Conservation (phyloP, 495 filamentous ascomycete species). For the Penicillium turbatum region DNA sequence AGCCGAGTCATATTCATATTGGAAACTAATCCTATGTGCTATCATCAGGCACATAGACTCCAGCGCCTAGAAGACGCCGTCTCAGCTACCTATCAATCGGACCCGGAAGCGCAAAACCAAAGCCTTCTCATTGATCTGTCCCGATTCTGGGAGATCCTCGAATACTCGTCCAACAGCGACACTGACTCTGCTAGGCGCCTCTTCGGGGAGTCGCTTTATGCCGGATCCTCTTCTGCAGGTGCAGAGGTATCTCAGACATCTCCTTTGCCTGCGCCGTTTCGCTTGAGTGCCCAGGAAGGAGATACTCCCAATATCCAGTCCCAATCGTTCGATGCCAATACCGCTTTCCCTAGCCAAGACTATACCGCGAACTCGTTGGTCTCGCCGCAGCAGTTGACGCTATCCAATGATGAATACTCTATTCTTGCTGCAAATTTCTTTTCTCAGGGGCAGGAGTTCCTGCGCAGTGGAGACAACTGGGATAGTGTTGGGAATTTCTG, state of each 20-base stretch:
- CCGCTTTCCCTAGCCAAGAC: constrained; percentile 15
- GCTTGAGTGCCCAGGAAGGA: constrained; percentile 27
- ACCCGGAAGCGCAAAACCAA: constrained; percentile 38
- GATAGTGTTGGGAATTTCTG: constrained; percentile 40
- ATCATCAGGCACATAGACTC: constrained; percentile 36
- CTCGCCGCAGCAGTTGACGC: constrained; percentile 26
- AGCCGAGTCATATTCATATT: background rate
- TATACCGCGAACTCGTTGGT: constrained; percentile 22
- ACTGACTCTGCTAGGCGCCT: constrained; percentile 35
- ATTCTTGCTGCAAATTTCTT: constrained; percentile 50
- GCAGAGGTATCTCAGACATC: constrained; percentile 45
- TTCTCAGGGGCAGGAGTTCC: constrained; percentile 42
- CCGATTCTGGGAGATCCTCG: constrained; percentile 48
- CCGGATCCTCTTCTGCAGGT: constrained; percentile 17
- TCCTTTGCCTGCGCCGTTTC: constrained; percentile 42
- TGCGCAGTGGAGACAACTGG: constrained; percentile 37
- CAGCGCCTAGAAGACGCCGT: constrained; percentile 43
- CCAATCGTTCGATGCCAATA: constrained; percentile 14
- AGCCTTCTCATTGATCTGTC: constrained; percentile 47
- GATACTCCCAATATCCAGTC: constrained; percentile 11
- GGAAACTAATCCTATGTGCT: background rate
- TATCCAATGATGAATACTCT: constrained; percentile 44
- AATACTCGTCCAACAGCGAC: constrained; percentile 47
- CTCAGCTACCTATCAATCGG: constrained; percentile 41
- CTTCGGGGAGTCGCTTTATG: constrained; percentile 41